phyloP scores from a whole-genome alignment of 177 flowering plant genomes.

The Telopea speciosissima region DNA sequence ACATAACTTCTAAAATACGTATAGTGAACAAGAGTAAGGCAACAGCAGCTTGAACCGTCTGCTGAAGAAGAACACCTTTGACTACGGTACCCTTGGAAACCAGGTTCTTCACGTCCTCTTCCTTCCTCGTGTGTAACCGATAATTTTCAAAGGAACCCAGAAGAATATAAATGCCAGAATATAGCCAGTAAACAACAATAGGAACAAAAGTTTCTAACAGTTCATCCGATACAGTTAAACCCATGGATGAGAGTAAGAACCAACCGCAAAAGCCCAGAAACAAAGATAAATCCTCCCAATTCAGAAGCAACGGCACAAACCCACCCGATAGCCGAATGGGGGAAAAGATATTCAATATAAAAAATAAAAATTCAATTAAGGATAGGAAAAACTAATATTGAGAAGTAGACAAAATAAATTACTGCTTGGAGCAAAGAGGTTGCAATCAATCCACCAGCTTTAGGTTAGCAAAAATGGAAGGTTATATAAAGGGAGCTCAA shows the following conservation, averaged over 20 bases:
- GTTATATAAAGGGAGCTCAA: too few species aligned
- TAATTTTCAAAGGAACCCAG: constrained; percentile 40
- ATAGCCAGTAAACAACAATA: constrained; percentile 52
- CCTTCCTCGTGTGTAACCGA: constrained; percentile 48
- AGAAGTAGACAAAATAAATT: too few species aligned
- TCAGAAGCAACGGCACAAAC: constrained; percentile 32
- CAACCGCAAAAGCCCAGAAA: background rate
- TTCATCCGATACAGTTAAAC: constrained; percentile 37
- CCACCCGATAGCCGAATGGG: constrained; percentile 65
- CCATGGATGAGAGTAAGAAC: constrained; percentile 14
- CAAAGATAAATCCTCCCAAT: background rate
- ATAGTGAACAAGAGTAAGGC: constrained; percentile 42
- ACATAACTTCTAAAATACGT: background rate
- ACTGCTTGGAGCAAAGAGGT: too few species aligned
- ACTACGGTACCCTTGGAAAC: constrained; percentile 27
- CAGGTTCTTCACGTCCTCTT: constrained; percentile 62
- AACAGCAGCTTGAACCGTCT: constrained; percentile 46
- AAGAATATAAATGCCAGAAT: constrained; percentile 46
- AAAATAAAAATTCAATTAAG: too few species aligned
- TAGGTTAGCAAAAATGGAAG: too few species aligned
- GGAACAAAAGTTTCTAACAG: constrained; percentile 49
- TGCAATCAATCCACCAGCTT: too few species aligned
- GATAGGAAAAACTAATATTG: too few species aligned
- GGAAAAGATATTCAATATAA: too few species aligned
- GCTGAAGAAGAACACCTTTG: constrained; percentile 55